phyloP scores from a whole-genome alignment of 1,139 yeast genomes.

The Pneumocystis oryctolagi region DNA sequence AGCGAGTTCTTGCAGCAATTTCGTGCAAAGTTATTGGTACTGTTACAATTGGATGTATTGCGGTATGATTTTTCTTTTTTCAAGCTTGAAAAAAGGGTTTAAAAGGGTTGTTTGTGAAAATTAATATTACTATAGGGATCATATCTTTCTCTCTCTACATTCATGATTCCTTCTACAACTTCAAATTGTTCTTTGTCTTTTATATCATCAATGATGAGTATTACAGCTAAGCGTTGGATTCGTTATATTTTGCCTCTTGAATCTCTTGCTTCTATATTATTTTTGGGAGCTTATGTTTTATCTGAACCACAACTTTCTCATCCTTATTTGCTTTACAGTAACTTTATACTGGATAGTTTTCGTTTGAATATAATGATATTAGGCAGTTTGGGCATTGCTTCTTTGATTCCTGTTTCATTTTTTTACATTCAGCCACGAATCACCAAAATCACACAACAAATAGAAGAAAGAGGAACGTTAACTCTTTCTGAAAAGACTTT shows the following conservation, averaged over 20 bases:
- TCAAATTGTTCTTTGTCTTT: neutral
- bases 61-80: neutral
- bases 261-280: neutral
- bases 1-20: neutral
- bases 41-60: neutral
- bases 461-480: neutral
- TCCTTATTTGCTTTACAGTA: neutral
- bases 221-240: neutral
- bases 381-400: neutral
- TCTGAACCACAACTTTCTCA: neutral
- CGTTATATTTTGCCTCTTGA: neutral
- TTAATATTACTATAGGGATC: neutral
- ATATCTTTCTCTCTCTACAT: neutral
- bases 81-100: neutral
- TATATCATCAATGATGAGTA: neutral
- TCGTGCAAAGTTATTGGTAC: neutral
- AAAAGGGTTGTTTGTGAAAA: neutral
- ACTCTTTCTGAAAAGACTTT: neutral
- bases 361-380: neutral
- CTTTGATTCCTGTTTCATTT: neutral
- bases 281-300: neutral
- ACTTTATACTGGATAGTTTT: neutral
- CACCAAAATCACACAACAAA: neutral
- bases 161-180: neutral
- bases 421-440: neutral